Evolutionary conservation across 148 eudicot species (phyloP).

Genomic region (Vaccinium corymbosum): DNA sequence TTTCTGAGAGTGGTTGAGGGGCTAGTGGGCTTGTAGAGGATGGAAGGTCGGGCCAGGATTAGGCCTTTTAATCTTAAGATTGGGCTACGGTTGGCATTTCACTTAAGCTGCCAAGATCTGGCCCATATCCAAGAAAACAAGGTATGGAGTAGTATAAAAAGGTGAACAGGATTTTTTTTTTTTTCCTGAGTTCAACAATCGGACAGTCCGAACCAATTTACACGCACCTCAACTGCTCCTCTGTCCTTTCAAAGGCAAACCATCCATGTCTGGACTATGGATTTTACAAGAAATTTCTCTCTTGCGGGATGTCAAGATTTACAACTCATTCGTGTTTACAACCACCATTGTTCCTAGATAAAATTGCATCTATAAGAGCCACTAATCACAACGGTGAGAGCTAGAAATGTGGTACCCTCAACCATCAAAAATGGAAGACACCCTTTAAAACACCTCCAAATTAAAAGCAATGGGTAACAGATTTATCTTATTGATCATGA

Average conservation of each 20-base stretch:
- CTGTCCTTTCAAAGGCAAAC: too few relatives aligned
- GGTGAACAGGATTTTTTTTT: too few relatives aligned
- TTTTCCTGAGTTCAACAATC: too few relatives aligned
- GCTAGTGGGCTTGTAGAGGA: background rate
- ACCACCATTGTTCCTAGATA: background rate
- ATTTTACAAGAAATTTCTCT: too few relatives aligned
- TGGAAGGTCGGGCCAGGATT: background rate
- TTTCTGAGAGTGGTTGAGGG: background rate
- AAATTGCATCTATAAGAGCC: background rate
- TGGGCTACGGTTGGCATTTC: background rate
- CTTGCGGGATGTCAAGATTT: too few relatives aligned
- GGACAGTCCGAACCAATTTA: too few relatives aligned
- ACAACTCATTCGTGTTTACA: too few relatives aligned
- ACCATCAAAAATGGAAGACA: background rate
- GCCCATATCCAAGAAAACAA: too few relatives aligned
- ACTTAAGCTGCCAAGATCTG: too few relatives aligned
- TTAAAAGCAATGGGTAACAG: background rate
- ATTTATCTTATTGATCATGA: background rate
- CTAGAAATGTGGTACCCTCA: background rate
- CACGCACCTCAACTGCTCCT: too few relatives aligned
- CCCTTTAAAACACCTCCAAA: background rate
- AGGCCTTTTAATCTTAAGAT: background rate
- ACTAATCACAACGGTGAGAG: background rate
- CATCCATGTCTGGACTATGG: too few relatives aligned
- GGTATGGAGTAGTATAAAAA: too few relatives aligned